Percentiles rank a stretch among this genome's conserved stretches.
Conservation (phyloP, 345 rosid genomes). For the Hirschfeldia incana region DNA sequence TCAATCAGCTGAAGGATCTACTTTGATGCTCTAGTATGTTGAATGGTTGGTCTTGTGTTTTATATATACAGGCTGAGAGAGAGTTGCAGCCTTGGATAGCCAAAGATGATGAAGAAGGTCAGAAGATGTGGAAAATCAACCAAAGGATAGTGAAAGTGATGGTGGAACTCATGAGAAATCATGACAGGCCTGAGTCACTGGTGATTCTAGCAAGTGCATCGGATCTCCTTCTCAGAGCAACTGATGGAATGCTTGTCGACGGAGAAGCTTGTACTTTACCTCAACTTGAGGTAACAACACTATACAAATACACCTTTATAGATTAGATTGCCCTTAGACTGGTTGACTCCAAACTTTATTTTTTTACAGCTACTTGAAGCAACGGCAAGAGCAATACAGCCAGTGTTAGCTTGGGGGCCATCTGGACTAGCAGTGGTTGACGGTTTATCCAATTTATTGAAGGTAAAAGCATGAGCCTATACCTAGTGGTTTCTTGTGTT, state of each 20-base stretch:
- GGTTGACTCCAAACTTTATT: too few relatives aligned
- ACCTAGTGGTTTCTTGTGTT: neutral
- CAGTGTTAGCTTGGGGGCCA: conserved; percentile 80
- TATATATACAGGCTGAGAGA: conserved; percentile 75
- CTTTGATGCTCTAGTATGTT: conserved; percentile 20
- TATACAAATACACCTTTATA: neutral
- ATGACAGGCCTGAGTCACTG: conserved; percentile 77
- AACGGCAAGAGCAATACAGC: conserved; percentile 89
- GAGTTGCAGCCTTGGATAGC: conserved; percentile 98
- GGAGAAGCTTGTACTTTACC: conserved; percentile 99
- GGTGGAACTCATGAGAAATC: conserved; percentile 93
- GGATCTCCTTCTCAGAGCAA: conserved; percentile 91
- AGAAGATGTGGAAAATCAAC: conserved; percentile 94
- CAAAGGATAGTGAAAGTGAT: conserved; percentile 86
- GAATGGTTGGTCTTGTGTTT: conserved; percentile 26
- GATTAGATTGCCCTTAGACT: neutral
- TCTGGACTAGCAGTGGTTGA: conserved; percentile 86
- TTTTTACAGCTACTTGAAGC: conserved; percentile 83
- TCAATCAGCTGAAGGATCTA: neutral
- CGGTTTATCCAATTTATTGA: conserved; percentile 84
- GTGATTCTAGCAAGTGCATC: conserved; percentile 91
- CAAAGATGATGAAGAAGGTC: conserved; percentile 90
- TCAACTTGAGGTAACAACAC: conserved; percentile 72
- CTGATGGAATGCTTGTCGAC: conserved; percentile 96
- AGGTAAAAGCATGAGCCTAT: conserved; percentile 49